phyloP scores from a whole-genome alignment of 176 grass and related monocot species.

The Hyparrhenia diplandra region DNA sequence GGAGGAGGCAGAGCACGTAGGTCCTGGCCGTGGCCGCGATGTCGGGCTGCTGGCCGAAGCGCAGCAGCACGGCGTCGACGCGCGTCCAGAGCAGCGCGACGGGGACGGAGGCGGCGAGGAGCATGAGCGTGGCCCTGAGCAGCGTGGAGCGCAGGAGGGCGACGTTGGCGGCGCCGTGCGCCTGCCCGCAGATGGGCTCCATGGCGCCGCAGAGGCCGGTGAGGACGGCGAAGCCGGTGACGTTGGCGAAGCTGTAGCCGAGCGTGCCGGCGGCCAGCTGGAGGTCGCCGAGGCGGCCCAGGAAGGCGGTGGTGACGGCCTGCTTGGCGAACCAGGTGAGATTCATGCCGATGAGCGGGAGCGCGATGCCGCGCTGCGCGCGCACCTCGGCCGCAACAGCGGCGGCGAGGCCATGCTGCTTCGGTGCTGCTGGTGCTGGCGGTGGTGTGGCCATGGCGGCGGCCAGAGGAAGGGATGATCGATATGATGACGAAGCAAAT shows the following conservation, averaged over 20 bases:
- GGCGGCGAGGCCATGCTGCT: not conserved
- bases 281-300: slow-evolving; percentile 66
- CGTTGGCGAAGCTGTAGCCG: slow-evolving; percentile 83
- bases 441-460: not conserved
- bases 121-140: slow-evolving; percentile 53
- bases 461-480: too few relatives aligned
- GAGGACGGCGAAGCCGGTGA: slow-evolving; percentile 81
- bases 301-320: slow-evolving; percentile 66
- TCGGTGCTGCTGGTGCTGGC: not conserved
- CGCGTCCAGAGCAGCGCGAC: slow-evolving; percentile 64
- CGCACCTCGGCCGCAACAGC: slow-evolving; percentile 39
- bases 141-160: slow-evolving; percentile 69
- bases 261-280: slow-evolving; percentile 70
- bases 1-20: too few relatives aligned
- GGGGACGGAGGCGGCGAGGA: slow-evolving; percentile 52
- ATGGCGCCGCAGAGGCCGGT: slow-evolving; percentile 73
- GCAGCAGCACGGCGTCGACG: slow-evolving; percentile 57
- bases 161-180: slow-evolving; percentile 65
- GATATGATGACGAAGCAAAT: too few relatives aligned
- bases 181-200: slow-evolving; percentile 92
- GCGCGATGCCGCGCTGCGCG: slow-evolving; percentile 61
- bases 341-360: slow-evolving; percentile 76
- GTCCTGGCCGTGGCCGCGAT: slow-evolving; percentile 49
- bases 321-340: slow-evolving; percentile 82
- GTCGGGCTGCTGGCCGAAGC: slow-evolving; percentile 66